Percentiles rank a stretch among this genome's conserved stretches.
Evolutionary conservation across 768 basidiomycete species (phyloP).

Genomic region (Albatrellus ellisii): DNA sequence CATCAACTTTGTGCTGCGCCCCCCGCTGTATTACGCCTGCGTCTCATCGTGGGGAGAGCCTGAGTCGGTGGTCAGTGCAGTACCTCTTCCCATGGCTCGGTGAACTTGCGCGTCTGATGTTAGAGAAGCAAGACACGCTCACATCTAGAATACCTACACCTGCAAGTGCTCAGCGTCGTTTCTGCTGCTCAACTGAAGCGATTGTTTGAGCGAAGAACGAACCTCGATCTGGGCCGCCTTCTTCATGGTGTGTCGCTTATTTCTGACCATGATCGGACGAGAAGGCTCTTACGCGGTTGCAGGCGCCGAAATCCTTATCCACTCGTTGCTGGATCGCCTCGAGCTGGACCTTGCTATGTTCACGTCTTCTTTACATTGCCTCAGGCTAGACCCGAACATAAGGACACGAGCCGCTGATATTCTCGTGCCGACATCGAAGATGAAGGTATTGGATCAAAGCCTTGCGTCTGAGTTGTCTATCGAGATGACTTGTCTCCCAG

Average conservation of each 20-base stretch:
- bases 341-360: conserved; percentile 75
- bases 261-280: neutral
- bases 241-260: conserved; percentile 32
- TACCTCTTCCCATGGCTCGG: neutral
- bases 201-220: conserved; percentile 81
- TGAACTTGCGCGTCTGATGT: conserved; percentile 19
- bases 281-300: neutral
- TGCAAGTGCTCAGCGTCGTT: conserved; percentile 86
- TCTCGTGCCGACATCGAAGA: conserved; percentile 68
- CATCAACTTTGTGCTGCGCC: conserved; percentile 76
- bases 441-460: conserved; percentile 39
- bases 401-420: conserved; percentile 69
- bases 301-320: conserved; percentile 79
- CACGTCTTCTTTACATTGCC: conserved; percentile 68
- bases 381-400: conserved; percentile 56
- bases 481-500: conserved; percentile 23
- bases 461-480: neutral
- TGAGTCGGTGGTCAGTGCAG: conserved; percentile 73
- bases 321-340: conserved; percentile 52
- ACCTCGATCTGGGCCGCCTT: conserved; percentile 78
- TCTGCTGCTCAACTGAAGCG: conserved; percentile 72
- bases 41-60: conserved; percentile 92
- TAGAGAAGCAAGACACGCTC: conserved; percentile 73
- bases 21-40: conserved; percentile 88
- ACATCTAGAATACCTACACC: conserved; percentile 90